Evolutionary conservation across 352 stramenopile genomes (phyloP).

Genomic region (Phytophthora citricola): DNA sequence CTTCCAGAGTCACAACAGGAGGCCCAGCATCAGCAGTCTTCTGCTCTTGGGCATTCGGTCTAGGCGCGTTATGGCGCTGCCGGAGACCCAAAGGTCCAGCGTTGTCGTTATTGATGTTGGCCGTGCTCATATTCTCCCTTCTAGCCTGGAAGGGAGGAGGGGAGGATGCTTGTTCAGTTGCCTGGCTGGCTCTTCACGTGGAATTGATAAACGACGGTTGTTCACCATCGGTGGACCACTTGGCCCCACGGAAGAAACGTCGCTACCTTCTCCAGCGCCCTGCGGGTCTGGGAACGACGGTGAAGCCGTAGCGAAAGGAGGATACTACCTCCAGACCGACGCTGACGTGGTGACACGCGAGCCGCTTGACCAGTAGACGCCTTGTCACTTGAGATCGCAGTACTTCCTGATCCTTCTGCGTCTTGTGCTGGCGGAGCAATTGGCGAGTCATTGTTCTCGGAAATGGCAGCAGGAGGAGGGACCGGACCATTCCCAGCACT

Average conservation of each 20-base stretch:
- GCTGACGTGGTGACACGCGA: slow-evolving; percentile 12
- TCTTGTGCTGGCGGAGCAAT: slow-evolving; percentile 7
- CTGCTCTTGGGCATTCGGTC: slow-evolving; percentile 7
- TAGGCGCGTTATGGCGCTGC: slow-evolving; percentile 27
- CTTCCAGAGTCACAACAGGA: slow-evolving; percentile 53
- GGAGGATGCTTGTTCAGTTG: slow-evolving; percentile 2
- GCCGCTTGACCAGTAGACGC: neutral
- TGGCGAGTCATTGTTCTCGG: slow-evolving; percentile 3
- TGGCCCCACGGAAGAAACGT: neutral
- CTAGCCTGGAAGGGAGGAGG: neutral
- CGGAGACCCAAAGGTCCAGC: slow-evolving; percentile 29
- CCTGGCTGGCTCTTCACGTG: neutral
- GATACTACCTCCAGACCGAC: slow-evolving; percentile 13
- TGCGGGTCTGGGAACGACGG: slow-evolving; percentile 15
- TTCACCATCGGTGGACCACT: slow-evolving; percentile 10
- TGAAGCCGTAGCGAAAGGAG: slow-evolving; percentile 8
- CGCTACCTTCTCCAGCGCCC: slow-evolving; percentile 5
- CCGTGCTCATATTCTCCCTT: slow-evolving; percentile 8
- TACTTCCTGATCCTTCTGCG: neutral
- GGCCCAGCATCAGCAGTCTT: slow-evolving; percentile 3
- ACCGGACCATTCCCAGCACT: slow-evolving; percentile 7
- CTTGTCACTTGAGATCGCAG: slow-evolving; percentile 3
- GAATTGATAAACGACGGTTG: slow-evolving; percentile 8
- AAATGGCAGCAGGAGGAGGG: neutral
- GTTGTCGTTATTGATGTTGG: neutral